phyloP scores from a whole-genome alignment of 2,329 filamentous ascomycete genomes.

The Aspergillus sp. region DNA sequence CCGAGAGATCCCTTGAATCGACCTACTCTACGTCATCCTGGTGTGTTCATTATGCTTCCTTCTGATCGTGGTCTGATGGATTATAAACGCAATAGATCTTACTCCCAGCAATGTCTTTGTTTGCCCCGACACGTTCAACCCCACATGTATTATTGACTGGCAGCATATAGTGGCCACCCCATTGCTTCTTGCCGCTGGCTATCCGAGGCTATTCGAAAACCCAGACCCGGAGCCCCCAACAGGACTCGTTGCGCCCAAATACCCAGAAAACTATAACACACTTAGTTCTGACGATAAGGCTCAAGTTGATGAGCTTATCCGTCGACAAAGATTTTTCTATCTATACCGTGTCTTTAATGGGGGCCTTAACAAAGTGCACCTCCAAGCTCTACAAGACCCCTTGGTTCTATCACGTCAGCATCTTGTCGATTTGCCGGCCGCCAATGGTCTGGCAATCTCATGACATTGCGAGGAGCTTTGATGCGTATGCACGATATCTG shows the following conservation, averaged over 20 bases:
- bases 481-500: constrained; percentile 17
- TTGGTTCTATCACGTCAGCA: constrained; percentile 18
- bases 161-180: constrained; percentile 24
- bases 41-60: constrained; percentile 10
- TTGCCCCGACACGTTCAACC: not conserved
- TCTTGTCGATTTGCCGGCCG: constrained; percentile 22
- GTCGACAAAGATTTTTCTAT: constrained; percentile 19
- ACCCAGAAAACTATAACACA: constrained; percentile 18
- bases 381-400: constrained; percentile 20
- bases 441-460: constrained; percentile 24
- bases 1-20: constrained; percentile 10
- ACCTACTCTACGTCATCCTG: constrained; percentile 23
- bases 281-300: constrained; percentile 17
- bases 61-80: no score
- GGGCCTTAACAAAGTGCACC: constrained; percentile 21
- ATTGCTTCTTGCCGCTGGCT: constrained; percentile 18
- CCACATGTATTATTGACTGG: constrained; percentile 27
- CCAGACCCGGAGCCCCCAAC: constrained; percentile 19
- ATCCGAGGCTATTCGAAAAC: constrained; percentile 24
- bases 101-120: not conserved
- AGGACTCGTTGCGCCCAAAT: constrained; percentile 13
- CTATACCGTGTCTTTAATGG: constrained; percentile 25
- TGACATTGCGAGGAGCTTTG: constrained; percentile 21
- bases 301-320: constrained; percentile 20
- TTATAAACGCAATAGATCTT: not conserved